These are phyloP conservation scores for Aspergillus neotritici DNA, from an alignment of 2,329 filamentous ascomycete species.

Conservation along the genomic window DNA sequence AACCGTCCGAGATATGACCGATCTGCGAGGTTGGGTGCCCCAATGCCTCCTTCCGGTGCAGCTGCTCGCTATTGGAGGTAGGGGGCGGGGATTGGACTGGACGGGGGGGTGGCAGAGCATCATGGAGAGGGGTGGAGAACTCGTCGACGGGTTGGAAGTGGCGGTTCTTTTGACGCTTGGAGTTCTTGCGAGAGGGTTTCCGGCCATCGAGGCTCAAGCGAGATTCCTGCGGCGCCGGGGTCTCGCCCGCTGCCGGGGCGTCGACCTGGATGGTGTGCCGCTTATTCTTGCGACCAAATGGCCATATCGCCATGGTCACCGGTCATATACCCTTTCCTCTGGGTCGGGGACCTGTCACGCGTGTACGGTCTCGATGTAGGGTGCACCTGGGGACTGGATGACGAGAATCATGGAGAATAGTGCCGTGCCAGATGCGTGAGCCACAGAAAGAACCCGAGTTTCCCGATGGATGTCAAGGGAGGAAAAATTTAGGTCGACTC, in stretches of 20 bases:
- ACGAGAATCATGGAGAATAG: constrained; percentile 25
- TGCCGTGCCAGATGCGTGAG: constrained; percentile 12
- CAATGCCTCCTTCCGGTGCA: constrained; percentile 13
- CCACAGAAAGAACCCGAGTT: constrained; percentile 4
- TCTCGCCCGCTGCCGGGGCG: constrained; percentile 44
- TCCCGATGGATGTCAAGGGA: neutral
- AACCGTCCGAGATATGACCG: constrained; percentile 17
- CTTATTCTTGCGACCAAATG: constrained; percentile 69
- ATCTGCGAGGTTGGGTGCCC: constrained; percentile 7
- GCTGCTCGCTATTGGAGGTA: constrained; percentile 18
- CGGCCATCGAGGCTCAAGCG: constrained; percentile 21
- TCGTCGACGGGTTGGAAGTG: constrained; percentile 24
- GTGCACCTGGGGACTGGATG: constrained; percentile 13
- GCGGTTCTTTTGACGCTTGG: constrained; percentile 31
- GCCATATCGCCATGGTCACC: constrained; percentile 69
- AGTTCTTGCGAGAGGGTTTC: constrained; percentile 30
- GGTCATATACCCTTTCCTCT: constrained; percentile 11
- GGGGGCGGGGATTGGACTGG: constrained; percentile 17
- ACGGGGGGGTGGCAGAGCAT: constrained; percentile 9
- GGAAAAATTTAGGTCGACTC: neutral
- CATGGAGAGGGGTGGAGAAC: constrained; percentile 10
- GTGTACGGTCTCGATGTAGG: constrained; percentile 14
- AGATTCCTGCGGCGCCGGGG: constrained; percentile 31
- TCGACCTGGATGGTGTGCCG: constrained; percentile 57
- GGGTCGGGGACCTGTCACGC: constrained; percentile 16